Evolutionary conservation across 352 stramenopile genomes (phyloP), one percentile per base, ranked within the genome.

Genomic region (Phytopythium sindhum): DNA sequence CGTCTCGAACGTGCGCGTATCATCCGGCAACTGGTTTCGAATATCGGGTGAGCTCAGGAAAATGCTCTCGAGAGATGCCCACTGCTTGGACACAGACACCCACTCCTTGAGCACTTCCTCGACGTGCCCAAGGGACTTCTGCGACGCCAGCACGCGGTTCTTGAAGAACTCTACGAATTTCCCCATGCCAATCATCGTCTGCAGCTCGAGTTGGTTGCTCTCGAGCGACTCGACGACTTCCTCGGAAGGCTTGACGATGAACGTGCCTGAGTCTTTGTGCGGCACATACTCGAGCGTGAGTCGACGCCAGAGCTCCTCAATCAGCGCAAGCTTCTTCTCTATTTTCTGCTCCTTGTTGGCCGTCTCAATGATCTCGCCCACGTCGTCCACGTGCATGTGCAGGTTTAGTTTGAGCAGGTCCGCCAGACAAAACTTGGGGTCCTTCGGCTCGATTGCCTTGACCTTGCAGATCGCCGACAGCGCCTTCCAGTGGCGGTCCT

Each of bases 401-500:
- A 96, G 69, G 45, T 95, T 75, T 7, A 96, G 75, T 71, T 95
- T 94, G 24, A 95, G 73, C 11, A 96, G 62, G 59, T 96, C 88
- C 0, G 84, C 88, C n/a, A 96, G 75, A 24, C 67, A 89, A 55
- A 96, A 91, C 54, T 94, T 95, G 0, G 83, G 75, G 45, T 94
- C 84, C 41, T 91, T 91, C 2, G 86, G 85, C 19, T 93, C 84
- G 37, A 96, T 96, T 0, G 84, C 81, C 57, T 96, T 95, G n/a
- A 95, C 86, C 31, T 93, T 88, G 47, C 86, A 95, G 42, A 95
- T 90, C 4, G 65, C 70, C 14, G 90, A 93, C 11, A 98, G 64
- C 14, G 81, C 86, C 64, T 91, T 89, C 96, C 96, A 99, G 75
- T 99, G 96, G 5, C 96, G 89, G 52, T 96, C 75, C 58, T 97